Base-by-base conservation (phyloP, 2,329 filamentous ascomycete species). In the Clonostachys rhizophaga region DNA sequence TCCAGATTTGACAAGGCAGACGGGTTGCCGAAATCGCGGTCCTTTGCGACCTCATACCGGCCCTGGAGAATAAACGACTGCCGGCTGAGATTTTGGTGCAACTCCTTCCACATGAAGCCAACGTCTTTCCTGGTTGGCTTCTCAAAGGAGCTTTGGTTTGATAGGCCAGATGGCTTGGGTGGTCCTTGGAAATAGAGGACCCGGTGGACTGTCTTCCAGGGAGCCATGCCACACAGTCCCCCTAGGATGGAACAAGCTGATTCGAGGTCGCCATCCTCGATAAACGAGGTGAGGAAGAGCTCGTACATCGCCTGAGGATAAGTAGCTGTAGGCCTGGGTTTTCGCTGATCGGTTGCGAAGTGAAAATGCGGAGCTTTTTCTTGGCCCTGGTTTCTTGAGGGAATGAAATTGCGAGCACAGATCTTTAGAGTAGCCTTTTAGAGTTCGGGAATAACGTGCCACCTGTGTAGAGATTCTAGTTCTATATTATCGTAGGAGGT, bases 1-100 rank as follows among this genome's bases (percentile, higher is more conserved):
- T 78, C 71, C 39, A 75, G 66, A 37, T 75, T 67, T 47, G 59
- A 54, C 3, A 60, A 49, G 1, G 59, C 50, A 2, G 58, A 57
- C 11, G 55, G 50, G 36, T 39, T 39, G 36, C 36, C 36, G 14
- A n/a, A n/a, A 39, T 18, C 17, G 17, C 17, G 14, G 17, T 18
- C 17, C 17, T 71, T 71, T 54, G 81, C 72, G 3, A 84, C 63
- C 46, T 82, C 73, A 54, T 81, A 82, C 11, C 74, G 69, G n/a
- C 70, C 56, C 50, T 81, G 75, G 6, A 85, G 52, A 20, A 81
- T 58, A 54, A 79, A 84, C 4, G 80, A 80, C 52, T 82, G 79
- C 30, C 78, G 71, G 16, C 61, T 60, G 12, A 85, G 66, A 49
- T 77, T 76, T 49, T 75, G 73, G 50, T 78, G 71, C 5, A 85